Evolutionary conservation across 345 rosid species (phyloP).

Genomic region (Aquilaria malaccensis): DNA sequence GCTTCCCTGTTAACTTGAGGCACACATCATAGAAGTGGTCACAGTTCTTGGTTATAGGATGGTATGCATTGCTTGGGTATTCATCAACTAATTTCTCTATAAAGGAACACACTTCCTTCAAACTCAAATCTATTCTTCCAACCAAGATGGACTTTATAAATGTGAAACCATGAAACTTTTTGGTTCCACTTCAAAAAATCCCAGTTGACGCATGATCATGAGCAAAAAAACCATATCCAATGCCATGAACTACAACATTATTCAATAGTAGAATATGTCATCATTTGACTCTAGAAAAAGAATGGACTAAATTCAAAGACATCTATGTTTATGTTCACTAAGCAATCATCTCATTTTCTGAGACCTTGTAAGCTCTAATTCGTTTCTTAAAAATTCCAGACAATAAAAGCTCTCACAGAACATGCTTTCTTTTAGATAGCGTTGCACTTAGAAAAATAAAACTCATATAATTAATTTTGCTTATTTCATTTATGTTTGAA

Average conservation of each 20-base stretch:
- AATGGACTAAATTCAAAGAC: no score
- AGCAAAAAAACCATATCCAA: conserved; percentile 94
- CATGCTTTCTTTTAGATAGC: no score
- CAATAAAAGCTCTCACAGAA: no score
- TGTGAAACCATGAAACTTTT: conserved; percentile 80
- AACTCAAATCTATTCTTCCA: conserved; percentile 80
- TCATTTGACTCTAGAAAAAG: no score
- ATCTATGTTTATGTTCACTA: no score
- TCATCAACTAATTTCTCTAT: conserved; percentile 81
- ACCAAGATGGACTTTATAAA: conserved; percentile 83
- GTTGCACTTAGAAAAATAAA: no score
- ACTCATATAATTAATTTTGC: no score
- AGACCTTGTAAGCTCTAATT: no score
- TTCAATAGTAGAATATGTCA: background rate
- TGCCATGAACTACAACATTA: conserved; percentile 56
- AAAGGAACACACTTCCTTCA: conserved; percentile 55
- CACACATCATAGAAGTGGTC: conserved; percentile 93
- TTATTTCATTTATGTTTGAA: no score
- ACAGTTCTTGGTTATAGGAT: conserved; percentile 88
- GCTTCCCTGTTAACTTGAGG: conserved; percentile 52
- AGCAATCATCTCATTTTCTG: no score
- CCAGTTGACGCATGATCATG: conserved; percentile 77
- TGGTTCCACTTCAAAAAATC: conserved; percentile 87
- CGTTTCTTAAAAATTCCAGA: no score
- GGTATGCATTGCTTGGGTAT: conserved; percentile 67